Base-by-base conservation (phyloP, 2,329 filamentous ascomycete genomes). In the Hypomyces perniciosus region DNA sequence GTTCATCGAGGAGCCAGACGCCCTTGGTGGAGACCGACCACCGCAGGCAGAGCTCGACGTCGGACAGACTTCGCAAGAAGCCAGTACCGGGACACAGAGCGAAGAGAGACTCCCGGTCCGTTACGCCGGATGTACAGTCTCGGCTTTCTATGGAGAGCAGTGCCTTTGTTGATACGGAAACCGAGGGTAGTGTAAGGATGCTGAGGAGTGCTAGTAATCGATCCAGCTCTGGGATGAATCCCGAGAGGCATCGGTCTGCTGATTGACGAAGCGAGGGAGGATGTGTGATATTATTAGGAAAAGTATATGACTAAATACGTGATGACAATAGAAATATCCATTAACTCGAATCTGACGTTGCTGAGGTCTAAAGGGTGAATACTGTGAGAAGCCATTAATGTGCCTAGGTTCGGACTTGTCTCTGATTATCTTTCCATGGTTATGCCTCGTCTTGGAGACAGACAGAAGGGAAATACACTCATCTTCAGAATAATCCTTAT, bases 81-180 rank as follows among this genome's bases (percentile, higher is more conserved):
- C 66, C 72, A 40, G 63, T 71, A 8, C 70, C 74, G 5, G 63
- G 65, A 30, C 65, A 71, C 27, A 72, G 69, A 54, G 58, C 72
- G 13, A 76, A 71, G 60, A 69, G 76, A 33, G 77, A 81, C 43
- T 75, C 74, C 4, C 66, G 78, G 46, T 80, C 77, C 4, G 70
- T 77, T 3, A 80, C 78, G 3, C 79, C 78, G 1, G 79, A 82
- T 39, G 70, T 71, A 13, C 69, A 78, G 4, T 81, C 78, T 3
- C 79, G 78, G 3, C 61, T 82, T 53, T 73, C 76, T 6, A 70
- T 68, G 46, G 77, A 77, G 57, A 76, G 71, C 53, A 76, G 67
- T 44, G 55, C 52, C 20, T 57, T 59, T 8, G 52, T 55, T 13
- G 61, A 62, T n/a, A 50, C 51, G 4, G 55, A 56, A 5, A 44